phyloP scores from a whole-genome alignment of 257 asterid species.

The Scutellaria galericulata region DNA sequence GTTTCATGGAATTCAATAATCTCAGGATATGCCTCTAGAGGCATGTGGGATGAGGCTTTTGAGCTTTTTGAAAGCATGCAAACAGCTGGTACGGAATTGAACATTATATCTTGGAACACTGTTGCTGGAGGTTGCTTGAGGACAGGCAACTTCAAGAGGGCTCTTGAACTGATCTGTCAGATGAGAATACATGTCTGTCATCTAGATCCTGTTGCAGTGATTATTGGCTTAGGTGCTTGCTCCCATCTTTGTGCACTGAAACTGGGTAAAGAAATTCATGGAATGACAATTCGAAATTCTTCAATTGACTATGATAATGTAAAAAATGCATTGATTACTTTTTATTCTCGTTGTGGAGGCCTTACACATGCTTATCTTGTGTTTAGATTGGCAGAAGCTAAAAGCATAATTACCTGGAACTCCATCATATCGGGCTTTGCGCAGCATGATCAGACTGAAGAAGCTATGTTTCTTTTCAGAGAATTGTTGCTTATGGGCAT shows the following conservation, averaged over 20 bases:
- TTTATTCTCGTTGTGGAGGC: slow-evolving; percentile 80
- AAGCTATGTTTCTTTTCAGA: slow-evolving; percentile 67
- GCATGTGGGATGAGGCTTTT: slow-evolving; percentile 75
- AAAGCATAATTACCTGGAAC: slow-evolving; percentile 71
- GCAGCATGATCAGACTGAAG: slow-evolving; percentile 61
- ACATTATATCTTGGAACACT: slow-evolving; percentile 73
- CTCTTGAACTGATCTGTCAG: slow-evolving; percentile 67
- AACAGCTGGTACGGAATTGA: slow-evolving; percentile 45
- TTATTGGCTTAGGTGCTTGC: slow-evolving; percentile 78
- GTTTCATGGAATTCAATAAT: slow-evolving; percentile 89
- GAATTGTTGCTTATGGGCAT: slow-evolving; percentile 59
- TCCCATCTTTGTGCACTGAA: slow-evolving; percentile 62
- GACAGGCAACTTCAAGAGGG: slow-evolving; percentile 55
- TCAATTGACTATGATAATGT: slow-evolving; percentile 54
- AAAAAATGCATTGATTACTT: slow-evolving; percentile 64
- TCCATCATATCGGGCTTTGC: slow-evolving; percentile 80
- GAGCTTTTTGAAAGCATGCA: slow-evolving; percentile 70
- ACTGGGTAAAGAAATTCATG: slow-evolving; percentile 77
- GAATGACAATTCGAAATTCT: slow-evolving; percentile 65
- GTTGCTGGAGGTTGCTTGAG: slow-evolving; percentile 74
- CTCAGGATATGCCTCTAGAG: slow-evolving; percentile 69
- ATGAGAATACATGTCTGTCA: slow-evolving; percentile 46
- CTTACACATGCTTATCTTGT: slow-evolving; percentile 60
- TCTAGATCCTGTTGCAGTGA: slow-evolving; percentile 76
- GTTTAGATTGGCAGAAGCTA: slow-evolving; percentile 55